Conservation (phyloP, 169 alveolate genomes). For the Plasmodium ovale region DNA sequence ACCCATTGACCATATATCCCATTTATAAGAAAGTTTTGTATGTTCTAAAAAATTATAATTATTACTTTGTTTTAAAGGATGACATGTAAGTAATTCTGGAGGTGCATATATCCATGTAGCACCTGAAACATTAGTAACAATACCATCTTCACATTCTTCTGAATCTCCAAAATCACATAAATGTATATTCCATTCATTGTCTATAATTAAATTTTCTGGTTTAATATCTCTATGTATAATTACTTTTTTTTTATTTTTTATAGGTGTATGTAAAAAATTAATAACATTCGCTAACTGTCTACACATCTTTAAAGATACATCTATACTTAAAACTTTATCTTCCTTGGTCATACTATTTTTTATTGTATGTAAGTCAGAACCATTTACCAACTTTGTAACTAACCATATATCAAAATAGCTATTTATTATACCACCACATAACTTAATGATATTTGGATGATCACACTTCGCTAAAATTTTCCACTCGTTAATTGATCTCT, state of each 20-base stretch:
- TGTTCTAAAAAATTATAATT: slow-evolving; percentile 58
- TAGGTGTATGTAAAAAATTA: slow-evolving; percentile 88
- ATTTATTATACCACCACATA: slow-evolving; percentile 90
- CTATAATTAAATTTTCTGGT: slow-evolving; percentile 88
- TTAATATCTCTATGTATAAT: slow-evolving; percentile 88
- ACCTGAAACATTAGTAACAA: slow-evolving; percentile 88
- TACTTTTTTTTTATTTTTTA: slow-evolving; percentile 80
- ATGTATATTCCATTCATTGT: slow-evolving; percentile 83
- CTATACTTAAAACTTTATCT: slow-evolving; percentile 54
- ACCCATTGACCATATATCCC: slow-evolving; percentile 92
- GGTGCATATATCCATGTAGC: slow-evolving; percentile 95
- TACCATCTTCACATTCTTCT: slow-evolving; percentile 88
- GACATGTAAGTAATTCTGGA: slow-evolving; percentile 87
- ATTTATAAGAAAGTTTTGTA: slow-evolving; percentile 81
- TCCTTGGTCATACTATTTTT: slow-evolving; percentile 83
- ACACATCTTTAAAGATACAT: slow-evolving; percentile 86
- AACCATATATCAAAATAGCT: slow-evolving; percentile 92
- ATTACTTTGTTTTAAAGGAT: slow-evolving; percentile 81
- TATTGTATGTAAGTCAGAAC: slow-evolving; percentile 90
- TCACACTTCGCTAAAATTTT: slow-evolving; percentile 85
- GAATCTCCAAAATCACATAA: slow-evolving; percentile 91
- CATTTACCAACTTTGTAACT: slow-evolving; percentile 87
- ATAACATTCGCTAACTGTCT: slow-evolving; percentile 90
- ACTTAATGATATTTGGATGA: slow-evolving; percentile 86
- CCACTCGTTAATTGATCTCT: slow-evolving; percentile 91